phyloP scores from a whole-genome alignment of 495 filamentous ascomycete genomes.

The Letharia columbiana region DNA sequence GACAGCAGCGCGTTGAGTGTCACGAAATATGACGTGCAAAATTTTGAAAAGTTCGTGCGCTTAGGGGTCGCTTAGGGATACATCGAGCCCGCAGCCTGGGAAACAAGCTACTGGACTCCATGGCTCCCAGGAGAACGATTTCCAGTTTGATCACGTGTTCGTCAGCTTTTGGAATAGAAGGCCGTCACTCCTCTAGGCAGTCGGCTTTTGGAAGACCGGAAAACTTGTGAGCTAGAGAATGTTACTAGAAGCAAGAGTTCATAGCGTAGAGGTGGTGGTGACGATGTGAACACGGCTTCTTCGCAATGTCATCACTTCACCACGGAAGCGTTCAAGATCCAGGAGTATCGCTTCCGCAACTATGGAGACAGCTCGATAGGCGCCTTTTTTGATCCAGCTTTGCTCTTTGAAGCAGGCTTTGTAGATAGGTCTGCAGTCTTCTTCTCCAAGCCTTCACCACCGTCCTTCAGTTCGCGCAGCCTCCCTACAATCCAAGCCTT shows the following conservation, averaged over 20 bases:
- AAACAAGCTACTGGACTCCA: conserved; percentile 1
- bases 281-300: too few relatives aligned
- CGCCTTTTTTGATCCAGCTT: neutral
- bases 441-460: neutral
- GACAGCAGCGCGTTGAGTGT: neutral
- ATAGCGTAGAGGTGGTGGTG: neutral
- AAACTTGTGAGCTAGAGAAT: neutral
- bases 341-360: neutral
- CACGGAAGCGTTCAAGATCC: neutral
- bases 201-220: neutral
- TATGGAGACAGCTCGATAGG: neutral
- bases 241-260: neutral
- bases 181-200: neutral
- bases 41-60: conserved; percentile 14
- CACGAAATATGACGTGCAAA: neutral
- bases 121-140: neutral
- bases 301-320: neutral
- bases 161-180: neutral
- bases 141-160: neutral
- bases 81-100: neutral
- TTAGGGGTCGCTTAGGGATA: conserved; percentile 6
- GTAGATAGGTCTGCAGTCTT: neutral
- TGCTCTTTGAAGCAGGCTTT: neutral
- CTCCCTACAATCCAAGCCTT: neutral
- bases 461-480: neutral